These are phyloP conservation scores for Cucurbita moschata DNA, from an alignment of 306 rosid genomes.

Conservation along the genomic window DNA sequence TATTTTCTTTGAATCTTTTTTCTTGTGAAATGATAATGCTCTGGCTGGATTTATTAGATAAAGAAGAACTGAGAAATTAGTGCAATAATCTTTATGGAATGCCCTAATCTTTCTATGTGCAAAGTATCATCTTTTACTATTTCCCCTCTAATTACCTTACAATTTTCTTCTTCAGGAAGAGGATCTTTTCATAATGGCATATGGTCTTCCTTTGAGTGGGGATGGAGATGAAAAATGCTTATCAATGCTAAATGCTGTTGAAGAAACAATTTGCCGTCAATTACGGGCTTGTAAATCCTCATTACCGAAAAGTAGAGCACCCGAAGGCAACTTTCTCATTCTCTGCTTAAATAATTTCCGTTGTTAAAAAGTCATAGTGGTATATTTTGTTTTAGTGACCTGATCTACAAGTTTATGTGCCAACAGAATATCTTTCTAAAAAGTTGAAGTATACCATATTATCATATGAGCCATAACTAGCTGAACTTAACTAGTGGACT, in stretches of 20 bases:
- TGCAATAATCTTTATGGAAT: neutral
- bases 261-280: conserved; percentile 80
- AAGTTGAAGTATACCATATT: neutral
- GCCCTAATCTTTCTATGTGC: neutral
- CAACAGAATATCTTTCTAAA: neutral
- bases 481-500: neutral
- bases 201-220: conserved; percentile 80
- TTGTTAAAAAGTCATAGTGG: neutral
- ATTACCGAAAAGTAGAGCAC: conserved; percentile 41
- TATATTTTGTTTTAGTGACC: neutral
- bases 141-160: conserved; percentile 1
- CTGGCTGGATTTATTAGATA: neutral
- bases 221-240: conserved; percentile 84
- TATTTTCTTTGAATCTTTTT: neutral
- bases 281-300: conserved; percentile 80
- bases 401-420: neutral
- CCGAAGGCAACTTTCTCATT: conserved; percentile 41
- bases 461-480: neutral
- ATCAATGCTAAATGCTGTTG: conserved; percentile 74
- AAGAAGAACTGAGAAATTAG: neutral
- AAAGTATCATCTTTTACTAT: neutral
- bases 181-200: conserved; percentile 78
- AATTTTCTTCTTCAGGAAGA: conserved; percentile 61
- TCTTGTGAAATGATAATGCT: neutral
- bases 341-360: neutral